Evolutionary conservation across 768 basidiomycete genomes (phyloP).

Genomic region (Mycena alexandri): DNA sequence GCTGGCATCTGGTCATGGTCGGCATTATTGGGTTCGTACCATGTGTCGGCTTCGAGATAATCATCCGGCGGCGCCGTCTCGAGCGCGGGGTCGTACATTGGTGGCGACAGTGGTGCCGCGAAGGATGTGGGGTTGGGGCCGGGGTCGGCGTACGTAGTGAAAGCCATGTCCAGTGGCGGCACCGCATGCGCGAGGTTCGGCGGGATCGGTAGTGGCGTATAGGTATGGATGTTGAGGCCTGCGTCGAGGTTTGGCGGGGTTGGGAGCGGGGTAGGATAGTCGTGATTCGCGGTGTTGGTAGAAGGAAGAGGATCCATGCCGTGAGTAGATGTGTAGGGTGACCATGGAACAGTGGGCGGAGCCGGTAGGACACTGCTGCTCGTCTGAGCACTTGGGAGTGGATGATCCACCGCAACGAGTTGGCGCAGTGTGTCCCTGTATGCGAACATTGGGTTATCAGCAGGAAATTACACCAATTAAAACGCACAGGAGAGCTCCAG

Average conservation of each 20-base stretch:
- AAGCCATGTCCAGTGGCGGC: neutral
- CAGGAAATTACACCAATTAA: neutral
- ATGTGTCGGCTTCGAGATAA: neutral
- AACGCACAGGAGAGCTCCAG: slow-evolving; percentile 31
- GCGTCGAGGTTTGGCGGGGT: too few relatives aligned
- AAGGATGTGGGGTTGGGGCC: neutral
- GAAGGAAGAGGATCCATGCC: too few relatives aligned
- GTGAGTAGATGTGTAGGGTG: too few relatives aligned
- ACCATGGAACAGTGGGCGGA: neutral
- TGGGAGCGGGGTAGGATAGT: too few relatives aligned
- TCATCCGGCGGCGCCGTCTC: slow-evolving; percentile 15
- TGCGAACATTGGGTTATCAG: neutral
- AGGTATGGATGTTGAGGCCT: too few relatives aligned
- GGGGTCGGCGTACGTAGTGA: neutral
- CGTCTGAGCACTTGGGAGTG: neutral
- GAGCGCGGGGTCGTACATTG: slow-evolving; percentile 27
- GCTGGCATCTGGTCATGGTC: too few relatives aligned
- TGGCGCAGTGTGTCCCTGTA: slow-evolving; percentile 33
- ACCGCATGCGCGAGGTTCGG: neutral
- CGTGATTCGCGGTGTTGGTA: too few relatives aligned
- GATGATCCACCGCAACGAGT: slow-evolving; percentile 32
- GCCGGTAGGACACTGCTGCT: neutral
- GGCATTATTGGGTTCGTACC: neutral
- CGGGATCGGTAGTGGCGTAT: too few relatives aligned
- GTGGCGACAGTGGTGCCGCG: neutral